Base-by-base conservation (phyloP, 2,329 filamentous ascomycete species). In the Penicillium sp. region DNA sequence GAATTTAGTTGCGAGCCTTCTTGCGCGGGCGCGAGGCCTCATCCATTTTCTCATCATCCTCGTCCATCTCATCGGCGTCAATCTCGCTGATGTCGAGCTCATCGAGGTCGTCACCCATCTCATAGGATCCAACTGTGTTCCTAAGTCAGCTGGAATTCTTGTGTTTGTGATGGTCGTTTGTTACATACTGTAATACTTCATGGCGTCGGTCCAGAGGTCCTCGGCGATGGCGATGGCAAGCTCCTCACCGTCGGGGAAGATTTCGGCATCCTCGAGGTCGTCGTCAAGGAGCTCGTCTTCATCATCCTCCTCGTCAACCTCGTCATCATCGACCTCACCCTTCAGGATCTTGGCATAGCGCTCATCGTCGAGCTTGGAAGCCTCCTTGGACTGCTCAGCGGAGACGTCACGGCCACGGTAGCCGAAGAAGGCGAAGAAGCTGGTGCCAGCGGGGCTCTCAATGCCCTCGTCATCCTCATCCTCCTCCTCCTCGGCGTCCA, bases 351-450 rank as follows among this genome's bases (percentile, higher is more conserved):
- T 74, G 50, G 71, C 74, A 56, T 81, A 78, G 61, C 75, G 76
- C 73, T 84, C 80, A 43, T 77, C 71, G 60, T 86, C 81, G 61
- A 82, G 77, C 70, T 82, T 80, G 23, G 68, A 71, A 6, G 84
- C 86, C 53, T 79, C 74, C 57, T 74, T 74, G 60, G 81, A 86
- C 78, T 95, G 87, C 70, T 88, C 86, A 2, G 82, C 85, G 41
- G 80, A 81, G 60, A 95, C 75, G 63, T 81, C 81, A 56, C 81
- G 76, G 56, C 83, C 88, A 54, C 79, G 82, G 75, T 85, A 96
- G 46, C 86, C 88, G 69, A 96, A 96, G 81, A 86, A 93, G 50
- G 84, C 82, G 68, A 96, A 96, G 79, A 96, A 95, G 72, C 86
- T 90, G 44, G 84, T 67, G 5, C 80, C 83, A 40, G 81, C 82